Evolutionary conservation across 345 rosid species (phyloP), one percentile per base, ranked within the genome.

Genomic region (Melastoma malabathricum): DNA sequence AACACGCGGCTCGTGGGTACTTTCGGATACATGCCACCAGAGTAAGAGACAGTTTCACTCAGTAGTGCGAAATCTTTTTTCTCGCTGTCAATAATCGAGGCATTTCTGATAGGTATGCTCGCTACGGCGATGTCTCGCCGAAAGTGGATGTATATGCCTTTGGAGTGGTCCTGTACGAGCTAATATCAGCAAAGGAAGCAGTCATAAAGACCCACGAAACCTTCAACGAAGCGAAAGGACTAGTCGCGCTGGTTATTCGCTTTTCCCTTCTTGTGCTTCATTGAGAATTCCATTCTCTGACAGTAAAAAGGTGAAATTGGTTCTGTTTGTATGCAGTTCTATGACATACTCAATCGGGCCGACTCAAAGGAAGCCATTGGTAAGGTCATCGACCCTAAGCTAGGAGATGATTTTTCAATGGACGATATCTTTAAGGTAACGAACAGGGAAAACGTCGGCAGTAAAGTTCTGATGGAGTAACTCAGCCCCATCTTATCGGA

Each of bases 11-110:
- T 84, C 54, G 82, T 83, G 71, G 95, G 97, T 16, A 83, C 93
- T 51, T 89, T 89, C 64, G 95, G 97, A 62, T 89, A 89, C 67
- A 89, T 89, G 97, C 78, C 93, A 6, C 97, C 95, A 3, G 97
- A 89, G 97, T 85, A 75, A 79, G 83, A 53, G 53, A 3, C 3
- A 9, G 4, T 47, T 48, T 34, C 18, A 18, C 41, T 34, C 38
- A 4, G 38, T 29, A 29, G 38, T 29, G 1, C 38, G 5, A 10
- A 29, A 1, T 29, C 38, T 29, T 29, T 29, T 29, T 4, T 29
- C 38, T 29, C 6, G 38, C 9, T 6, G 1, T 4, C 1, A 29
- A 29, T 6, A 4, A 29, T 1, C 2, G 6, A 29, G 6, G 38
- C 6, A 27, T 55, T 50, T 45, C 58, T 3, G 72, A 53, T 75